phyloP scores from a whole-genome alignment of 2,329 filamentous ascomycete genomes.

The Gyromitra esculenta region DNA sequence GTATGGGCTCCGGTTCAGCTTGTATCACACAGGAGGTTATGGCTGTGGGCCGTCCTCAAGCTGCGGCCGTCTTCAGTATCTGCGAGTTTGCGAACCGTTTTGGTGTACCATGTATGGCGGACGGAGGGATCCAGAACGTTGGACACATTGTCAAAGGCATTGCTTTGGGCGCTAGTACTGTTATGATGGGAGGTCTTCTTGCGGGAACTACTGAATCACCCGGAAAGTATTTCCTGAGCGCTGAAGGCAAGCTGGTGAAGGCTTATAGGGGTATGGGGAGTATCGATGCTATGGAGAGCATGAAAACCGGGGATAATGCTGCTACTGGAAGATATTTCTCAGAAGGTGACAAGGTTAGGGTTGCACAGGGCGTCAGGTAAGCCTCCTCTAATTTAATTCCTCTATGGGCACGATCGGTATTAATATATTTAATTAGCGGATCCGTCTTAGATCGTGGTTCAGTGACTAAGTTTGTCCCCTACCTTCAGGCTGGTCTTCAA shows the following conservation, averaged over 20 bases:
- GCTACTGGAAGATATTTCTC: conserved; percentile 98
- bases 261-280: conserved; percentile 99
- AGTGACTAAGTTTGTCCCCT: conserved; percentile 93
- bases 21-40: conserved; percentile 99
- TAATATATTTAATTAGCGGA: conserved; percentile 59
- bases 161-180: conserved; percentile 88
- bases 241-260: conserved; percentile 97
- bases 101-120: conserved; percentile 96
- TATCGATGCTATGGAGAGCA: conserved; percentile 94
- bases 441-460: conserved; percentile 70
- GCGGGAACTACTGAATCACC: conserved; percentile 98
- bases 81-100: conserved; percentile 89
- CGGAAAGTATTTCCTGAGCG: conserved; percentile 93
- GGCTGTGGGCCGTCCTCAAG: conserved; percentile 96
- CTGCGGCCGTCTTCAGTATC: conserved; percentile 89
- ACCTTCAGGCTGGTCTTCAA: conserved; percentile 93
- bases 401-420: conserved; percentile 62
- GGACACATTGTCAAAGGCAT: conserved; percentile 99
- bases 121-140: conserved; percentile 97
- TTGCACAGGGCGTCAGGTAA: conserved; percentile 95
- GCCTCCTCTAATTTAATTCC: conserved; percentile 69
- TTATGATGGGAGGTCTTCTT: conserved; percentile 99
- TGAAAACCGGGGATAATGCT: conserved; percentile 81
- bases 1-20: conserved; percentile 97
- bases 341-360: conserved; percentile 91